phyloP scores from a whole-genome alignment of 495 filamentous ascomycete species.

The Penicillium verhagenii region DNA sequence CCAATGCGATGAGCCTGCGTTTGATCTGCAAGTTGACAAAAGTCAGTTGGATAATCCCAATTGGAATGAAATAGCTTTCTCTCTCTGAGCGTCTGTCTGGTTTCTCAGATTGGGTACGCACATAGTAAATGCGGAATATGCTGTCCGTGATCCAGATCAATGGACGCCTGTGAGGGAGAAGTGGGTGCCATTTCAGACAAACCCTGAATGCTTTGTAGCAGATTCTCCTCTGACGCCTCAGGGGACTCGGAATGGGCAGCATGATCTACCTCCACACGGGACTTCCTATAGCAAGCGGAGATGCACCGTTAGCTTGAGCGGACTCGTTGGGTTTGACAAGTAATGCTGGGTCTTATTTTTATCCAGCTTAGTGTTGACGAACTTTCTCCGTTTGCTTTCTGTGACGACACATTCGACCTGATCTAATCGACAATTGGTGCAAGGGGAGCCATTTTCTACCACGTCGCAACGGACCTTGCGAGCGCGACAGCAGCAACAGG shows the following conservation, averaged over 20 bases:
- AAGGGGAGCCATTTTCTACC: constrained; percentile 80
- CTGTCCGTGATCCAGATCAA: constrained; percentile 45
- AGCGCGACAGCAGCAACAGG: constrained; percentile 81
- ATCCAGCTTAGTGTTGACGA: constrained; percentile 22
- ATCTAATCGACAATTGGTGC: constrained; percentile 86
- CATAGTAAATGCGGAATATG: constrained; percentile 51
- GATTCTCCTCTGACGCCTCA: constrained; percentile 38
- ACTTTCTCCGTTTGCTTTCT: constrained; percentile 85
- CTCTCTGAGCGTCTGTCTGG: background rate
- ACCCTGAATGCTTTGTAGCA: constrained; percentile 28
- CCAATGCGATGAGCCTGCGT: constrained; percentile 36
- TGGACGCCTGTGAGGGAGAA: constrained; percentile 42
- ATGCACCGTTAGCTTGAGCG: constrained; percentile 16
- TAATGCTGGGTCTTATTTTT: background rate
- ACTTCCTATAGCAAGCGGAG: constrained; percentile 41
- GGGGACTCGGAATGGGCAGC: constrained; percentile 37
- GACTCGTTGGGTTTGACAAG: background rate
- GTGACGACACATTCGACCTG: constrained; percentile 86
- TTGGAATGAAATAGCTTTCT: background rate
- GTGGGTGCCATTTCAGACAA: constrained; percentile 33
- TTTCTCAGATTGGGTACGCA: constrained; percentile 28
- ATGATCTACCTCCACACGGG: constrained; percentile 40
- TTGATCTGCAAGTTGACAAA: constrained; percentile 35
- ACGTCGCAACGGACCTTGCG: constrained; percentile 96
- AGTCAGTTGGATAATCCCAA: background rate